These are phyloP conservation scores for Shiraia sp. DNA, from an alignment of 2,329 filamentous ascomycete genomes.

Conservation along the genomic window DNA sequence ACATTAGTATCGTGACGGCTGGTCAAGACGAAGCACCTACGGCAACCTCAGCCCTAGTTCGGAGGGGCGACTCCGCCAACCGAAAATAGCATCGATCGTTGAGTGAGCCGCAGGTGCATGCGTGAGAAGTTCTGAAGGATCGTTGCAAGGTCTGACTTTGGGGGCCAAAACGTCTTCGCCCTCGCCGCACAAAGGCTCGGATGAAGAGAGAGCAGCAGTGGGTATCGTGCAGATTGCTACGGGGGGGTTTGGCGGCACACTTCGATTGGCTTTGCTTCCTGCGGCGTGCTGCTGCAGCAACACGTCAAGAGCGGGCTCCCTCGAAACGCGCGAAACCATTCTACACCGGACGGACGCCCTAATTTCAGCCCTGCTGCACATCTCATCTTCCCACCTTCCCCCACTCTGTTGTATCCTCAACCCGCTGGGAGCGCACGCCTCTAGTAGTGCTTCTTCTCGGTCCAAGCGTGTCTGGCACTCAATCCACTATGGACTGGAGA, in stretches of 20 bases:
- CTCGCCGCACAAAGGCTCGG: conserved; percentile 16
- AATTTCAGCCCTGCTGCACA: conserved; percentile 33
- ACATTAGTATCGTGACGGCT: no score
- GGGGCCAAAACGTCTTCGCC: conserved; percentile 28
- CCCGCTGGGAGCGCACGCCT: conserved; percentile 15
- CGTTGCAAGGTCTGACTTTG: conserved; percentile 19
- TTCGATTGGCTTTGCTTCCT: conserved; percentile 39
- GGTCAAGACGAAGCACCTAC: not conserved
- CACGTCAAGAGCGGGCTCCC: conserved; percentile 41
- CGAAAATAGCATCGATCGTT: conserved; percentile 11
- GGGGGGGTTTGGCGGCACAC: conserved; percentile 36
- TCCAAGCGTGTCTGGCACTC: conserved; percentile 28
- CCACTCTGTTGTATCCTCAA: not conserved
- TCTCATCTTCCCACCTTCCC: conserved; percentile 12
- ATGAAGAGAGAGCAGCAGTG: conserved; percentile 32
- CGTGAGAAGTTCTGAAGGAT: conserved; percentile 15
- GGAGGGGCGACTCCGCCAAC: conserved; percentile 13
- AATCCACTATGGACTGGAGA: conserved; percentile 43
- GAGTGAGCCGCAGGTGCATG: conserved; percentile 13
- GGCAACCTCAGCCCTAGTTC: conserved; percentile 5
- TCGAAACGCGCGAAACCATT: conserved; percentile 27
- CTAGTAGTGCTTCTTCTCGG: conserved; percentile 19
- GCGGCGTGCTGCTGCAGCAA: conserved; percentile 36
- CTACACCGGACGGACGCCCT: conserved; percentile 33
- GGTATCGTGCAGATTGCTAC: conserved; percentile 38